These are phyloP conservation scores for Arthrobotrys iridis DNA, from an alignment of 2,329 filamentous ascomycete genomes.

Conservation along the genomic window DNA sequence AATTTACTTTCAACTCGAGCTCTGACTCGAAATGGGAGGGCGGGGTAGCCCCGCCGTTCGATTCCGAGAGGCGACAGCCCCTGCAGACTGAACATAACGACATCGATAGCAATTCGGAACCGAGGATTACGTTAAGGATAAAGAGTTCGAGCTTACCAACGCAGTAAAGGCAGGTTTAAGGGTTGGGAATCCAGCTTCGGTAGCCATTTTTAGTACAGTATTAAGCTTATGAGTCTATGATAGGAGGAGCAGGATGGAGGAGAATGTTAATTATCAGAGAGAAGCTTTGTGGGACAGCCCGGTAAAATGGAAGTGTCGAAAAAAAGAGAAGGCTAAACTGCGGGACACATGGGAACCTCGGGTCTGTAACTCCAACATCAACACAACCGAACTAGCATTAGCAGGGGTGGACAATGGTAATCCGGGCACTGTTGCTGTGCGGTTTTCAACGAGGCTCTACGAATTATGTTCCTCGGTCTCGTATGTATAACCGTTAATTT, in stretches of 20 bases:
- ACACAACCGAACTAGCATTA: no score
- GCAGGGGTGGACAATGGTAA: no score
- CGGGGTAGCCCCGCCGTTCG: constrained; percentile 19
- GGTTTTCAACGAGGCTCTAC: no score
- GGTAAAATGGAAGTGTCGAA: constrained; percentile 22
- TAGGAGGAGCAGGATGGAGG: not conserved
- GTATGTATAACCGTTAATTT: no score
- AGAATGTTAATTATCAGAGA: not conserved
- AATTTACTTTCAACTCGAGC: not conserved
- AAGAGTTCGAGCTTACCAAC: constrained; percentile 15
- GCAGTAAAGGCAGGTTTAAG: constrained; percentile 44
- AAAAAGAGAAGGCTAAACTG: not conserved
- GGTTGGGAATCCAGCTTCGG: constrained; percentile 34
- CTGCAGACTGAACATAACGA: constrained; percentile 9
- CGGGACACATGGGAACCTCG: not conserved
- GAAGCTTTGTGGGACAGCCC: not conserved
- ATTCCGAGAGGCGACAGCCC: constrained; percentile 8
- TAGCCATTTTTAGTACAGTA: constrained; percentile 2
- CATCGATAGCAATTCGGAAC: constrained; percentile 37
- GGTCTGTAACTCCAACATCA: no score
- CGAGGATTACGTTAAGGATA: constrained; percentile 17
- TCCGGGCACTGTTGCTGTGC: no score
- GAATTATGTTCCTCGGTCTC: no score
- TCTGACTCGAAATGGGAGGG: not conserved
- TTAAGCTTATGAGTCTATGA: not conserved